Evolutionary conservation across 371 early-diverging fungal genomes (phyloP).

Genomic region (Actinomucor elegans): DNA sequence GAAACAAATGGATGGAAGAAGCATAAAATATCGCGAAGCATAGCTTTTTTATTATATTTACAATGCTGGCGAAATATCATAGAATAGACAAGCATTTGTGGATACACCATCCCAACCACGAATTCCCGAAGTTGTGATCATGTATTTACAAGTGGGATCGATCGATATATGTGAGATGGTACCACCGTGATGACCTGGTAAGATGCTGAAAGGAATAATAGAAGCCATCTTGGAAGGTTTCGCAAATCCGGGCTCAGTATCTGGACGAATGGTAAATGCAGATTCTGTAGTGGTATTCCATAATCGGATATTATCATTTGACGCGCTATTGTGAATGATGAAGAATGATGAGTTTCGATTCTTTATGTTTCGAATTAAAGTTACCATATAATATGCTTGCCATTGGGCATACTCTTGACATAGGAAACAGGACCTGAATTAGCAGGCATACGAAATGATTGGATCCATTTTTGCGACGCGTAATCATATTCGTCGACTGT

Average conservation of each 20-base stretch:
- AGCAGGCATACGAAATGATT: slow-evolving; percentile 79
- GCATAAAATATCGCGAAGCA: background rate
- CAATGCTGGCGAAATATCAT: slow-evolving; percentile 61
- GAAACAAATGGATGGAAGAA: no score
- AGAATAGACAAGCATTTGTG: slow-evolving; percentile 82
- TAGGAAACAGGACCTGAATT: slow-evolving; percentile 90
- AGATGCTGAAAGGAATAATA: slow-evolving; percentile 44
- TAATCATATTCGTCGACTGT: slow-evolving; percentile 90
- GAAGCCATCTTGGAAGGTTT: slow-evolving; percentile 26
- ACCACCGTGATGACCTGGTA: slow-evolving; percentile 66
- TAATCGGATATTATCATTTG: slow-evolving; percentile 89
- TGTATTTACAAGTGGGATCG: slow-evolving; percentile 71
- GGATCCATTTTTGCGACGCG: slow-evolving; percentile 61
- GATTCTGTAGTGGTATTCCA: slow-evolving; percentile 72
- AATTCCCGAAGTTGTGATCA: slow-evolving; percentile 89
- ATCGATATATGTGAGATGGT: slow-evolving; percentile 79
- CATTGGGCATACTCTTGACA: slow-evolving; percentile 79
- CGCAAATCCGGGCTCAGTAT: slow-evolving; percentile 19
- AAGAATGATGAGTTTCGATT: no score
- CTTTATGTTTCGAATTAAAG: no score
- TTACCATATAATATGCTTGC: slow-evolving; percentile 83
- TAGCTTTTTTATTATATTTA: background rate
- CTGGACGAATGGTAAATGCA: slow-evolving; percentile 34
- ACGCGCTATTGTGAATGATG: slow-evolving; percentile 60
- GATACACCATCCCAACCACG: slow-evolving; percentile 91